A percentile compares a stretch with the other conserved stretches of the same genome.
Evolutionary conservation across 805 yeast genomes (phyloP).

Genomic region (Candida tallmaniae): DNA sequence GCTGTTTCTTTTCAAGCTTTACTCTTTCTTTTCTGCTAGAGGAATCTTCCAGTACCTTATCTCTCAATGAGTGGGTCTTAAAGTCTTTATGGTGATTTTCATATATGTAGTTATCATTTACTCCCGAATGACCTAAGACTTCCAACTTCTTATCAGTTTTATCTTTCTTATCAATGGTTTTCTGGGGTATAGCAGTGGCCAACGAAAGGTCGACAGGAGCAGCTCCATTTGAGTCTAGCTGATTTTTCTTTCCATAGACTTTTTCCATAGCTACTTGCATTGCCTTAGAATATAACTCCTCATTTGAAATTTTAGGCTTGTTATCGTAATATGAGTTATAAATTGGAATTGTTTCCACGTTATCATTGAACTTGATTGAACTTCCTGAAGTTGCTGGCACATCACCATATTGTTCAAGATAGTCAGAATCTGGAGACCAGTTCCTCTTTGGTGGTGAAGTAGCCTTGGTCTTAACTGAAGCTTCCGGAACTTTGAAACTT

Average conservation of each 20-base stretch:
- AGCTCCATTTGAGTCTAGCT: not conserved
- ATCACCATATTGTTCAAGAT: too few relatives aligned
- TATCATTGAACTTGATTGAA: slow-evolving; percentile 35
- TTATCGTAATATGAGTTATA: slow-evolving; percentile 6
- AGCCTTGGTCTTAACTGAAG: not conserved
- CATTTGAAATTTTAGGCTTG: slow-evolving; percentile 14
- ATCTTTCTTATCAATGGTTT: slow-evolving; percentile 8
- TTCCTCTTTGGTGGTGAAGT: slow-evolving; percentile 1
- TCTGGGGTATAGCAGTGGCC: slow-evolving; percentile 1
- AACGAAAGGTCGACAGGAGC: not conserved
- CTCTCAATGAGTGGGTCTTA: slow-evolving; percentile 28
- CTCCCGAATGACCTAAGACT: slow-evolving; percentile 10
- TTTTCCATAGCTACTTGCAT: slow-evolving; percentile 51
- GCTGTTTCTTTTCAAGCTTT: slow-evolving; percentile 19
- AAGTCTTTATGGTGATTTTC: slow-evolving; percentile 31
- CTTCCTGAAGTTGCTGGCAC: slow-evolving; percentile 17
- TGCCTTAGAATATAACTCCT: slow-evolving; percentile 54
- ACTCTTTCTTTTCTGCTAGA: slow-evolving; percentile 20
- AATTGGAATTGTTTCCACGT: slow-evolving; percentile 34
- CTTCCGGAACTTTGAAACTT: slow-evolving; percentile 9
- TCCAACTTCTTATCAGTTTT: slow-evolving; percentile 12
- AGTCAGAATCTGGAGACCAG: slow-evolving; percentile 4
- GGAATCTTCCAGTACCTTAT: slow-evolving; percentile 10
- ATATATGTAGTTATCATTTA: slow-evolving; percentile 17
- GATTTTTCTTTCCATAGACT: slow-evolving; percentile 47